phyloP scores from a whole-genome alignment of 495 filamentous ascomycete species.

The Talaromyces thailandensis region DNA sequence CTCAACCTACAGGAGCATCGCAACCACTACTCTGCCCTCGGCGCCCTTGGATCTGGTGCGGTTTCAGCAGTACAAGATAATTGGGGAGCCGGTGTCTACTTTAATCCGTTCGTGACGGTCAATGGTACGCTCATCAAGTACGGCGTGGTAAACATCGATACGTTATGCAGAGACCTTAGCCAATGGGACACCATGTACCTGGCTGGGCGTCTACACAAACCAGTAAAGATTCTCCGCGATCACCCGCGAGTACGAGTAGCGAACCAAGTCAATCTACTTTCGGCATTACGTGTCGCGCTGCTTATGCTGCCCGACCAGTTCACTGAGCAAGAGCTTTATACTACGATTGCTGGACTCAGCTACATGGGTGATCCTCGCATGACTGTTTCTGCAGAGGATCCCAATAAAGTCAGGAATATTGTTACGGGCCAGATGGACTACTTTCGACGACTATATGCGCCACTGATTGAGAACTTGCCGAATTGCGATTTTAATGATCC shows the following conservation, averaged over 20 bases:
- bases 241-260: slow-evolving; percentile 83
- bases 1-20: slow-evolving; percentile 82
- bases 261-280: slow-evolving; percentile 90
- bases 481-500: slow-evolving; percentile 76
- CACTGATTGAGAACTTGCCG: slow-evolving; percentile 79
- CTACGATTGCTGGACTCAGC: slow-evolving; percentile 80
- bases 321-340: slow-evolving; percentile 80
- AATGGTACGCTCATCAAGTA: slow-evolving; percentile 97
- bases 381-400: slow-evolving; percentile 78
- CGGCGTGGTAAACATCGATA: slow-evolving; percentile 87
- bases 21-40: slow-evolving; percentile 83
- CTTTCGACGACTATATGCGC: slow-evolving; percentile 83
- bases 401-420: slow-evolving; percentile 88
- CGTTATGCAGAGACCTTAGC: slow-evolving; percentile 73
- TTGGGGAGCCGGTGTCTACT: slow-evolving; percentile 91
- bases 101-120: slow-evolving; percentile 92
- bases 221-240: slow-evolving; percentile 93
- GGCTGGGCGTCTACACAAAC: slow-evolving; percentile 90
- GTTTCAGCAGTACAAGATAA: slow-evolving; percentile 79
- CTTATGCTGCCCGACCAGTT: slow-evolving; percentile 76
- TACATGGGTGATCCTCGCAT: slow-evolving; percentile 95
- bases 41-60: slow-evolving; percentile 73
- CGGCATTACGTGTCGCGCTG: slow-evolving; percentile 81
- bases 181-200: slow-evolving; percentile 91
- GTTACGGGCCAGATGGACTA: slow-evolving; percentile 82